Percentiles rank a stretch among this genome's conserved stretches.
Conservation (phyloP, 352 stramenopile species). For the Pseudoperonospora humuli region DNA sequence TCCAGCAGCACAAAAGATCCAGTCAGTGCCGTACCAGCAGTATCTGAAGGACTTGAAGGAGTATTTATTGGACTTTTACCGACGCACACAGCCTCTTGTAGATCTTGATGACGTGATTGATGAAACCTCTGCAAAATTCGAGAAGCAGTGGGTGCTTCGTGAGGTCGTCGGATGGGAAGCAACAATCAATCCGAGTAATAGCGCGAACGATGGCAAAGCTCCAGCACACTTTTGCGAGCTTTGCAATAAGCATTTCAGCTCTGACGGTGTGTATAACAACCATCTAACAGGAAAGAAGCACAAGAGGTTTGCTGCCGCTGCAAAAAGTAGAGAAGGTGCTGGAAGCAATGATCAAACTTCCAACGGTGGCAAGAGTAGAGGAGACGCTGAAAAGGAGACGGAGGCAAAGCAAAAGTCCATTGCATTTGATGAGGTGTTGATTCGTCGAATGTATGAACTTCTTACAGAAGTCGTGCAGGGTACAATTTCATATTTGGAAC, state of each 20-base stretch:
- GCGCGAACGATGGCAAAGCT: constrained; percentile 3
- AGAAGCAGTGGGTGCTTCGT: constrained; percentile 70
- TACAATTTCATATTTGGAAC: constrained; percentile 77
- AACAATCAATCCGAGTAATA: constrained; percentile 1
- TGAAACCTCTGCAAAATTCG: constrained; percentile 74
- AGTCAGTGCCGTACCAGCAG: constrained; percentile 43
- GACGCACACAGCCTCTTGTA: constrained; percentile 81
- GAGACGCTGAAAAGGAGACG: constrained; percentile 9
- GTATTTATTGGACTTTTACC: constrained; percentile 85
- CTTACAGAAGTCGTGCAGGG: constrained; percentile 78
- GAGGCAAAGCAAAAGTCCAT: constrained; percentile 36
- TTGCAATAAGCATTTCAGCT: constrained; percentile 72
- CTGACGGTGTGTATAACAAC: constrained; percentile 58
- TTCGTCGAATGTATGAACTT: constrained; percentile 65
- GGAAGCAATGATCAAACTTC: constrained; percentile 1
- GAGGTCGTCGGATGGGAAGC: constrained; percentile 52
- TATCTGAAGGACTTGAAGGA: constrained; percentile 70
- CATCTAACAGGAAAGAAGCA: constrained; percentile 77
- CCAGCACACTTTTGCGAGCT: constrained; percentile 43
- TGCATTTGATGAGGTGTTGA: constrained; percentile 65
- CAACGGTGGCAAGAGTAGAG: constrained; percentile 1
- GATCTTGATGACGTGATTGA: constrained; percentile 80
- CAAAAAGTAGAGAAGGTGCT: constrained; percentile 4
- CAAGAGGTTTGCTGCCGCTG: constrained; percentile 49
- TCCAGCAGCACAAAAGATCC: constrained; percentile 46